These are phyloP conservation scores for Acacia concinna DNA, from an alignment of 331 rosid species.

Conservation along the genomic window DNA sequence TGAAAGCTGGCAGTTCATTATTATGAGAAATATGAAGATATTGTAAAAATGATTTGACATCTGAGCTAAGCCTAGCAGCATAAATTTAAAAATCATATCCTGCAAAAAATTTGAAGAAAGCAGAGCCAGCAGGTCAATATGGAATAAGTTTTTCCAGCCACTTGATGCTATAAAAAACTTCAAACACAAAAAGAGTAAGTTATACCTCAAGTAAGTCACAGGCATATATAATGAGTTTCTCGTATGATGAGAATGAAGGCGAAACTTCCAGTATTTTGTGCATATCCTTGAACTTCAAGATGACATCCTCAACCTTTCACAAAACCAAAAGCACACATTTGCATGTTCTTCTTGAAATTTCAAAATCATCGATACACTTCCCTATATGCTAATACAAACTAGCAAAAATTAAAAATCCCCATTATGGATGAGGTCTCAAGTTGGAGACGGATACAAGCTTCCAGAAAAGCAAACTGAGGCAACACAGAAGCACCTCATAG, in stretches of 20 bases:
- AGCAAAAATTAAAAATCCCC: conserved; percentile 2
- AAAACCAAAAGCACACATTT: conserved; percentile 26
- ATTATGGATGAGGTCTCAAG: conserved; percentile 9
- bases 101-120: not conserved
- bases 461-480: conserved; percentile 36
- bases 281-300: conserved; percentile 51
- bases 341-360: not conserved
- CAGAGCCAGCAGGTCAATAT: not conserved
- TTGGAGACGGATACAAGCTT: conserved; percentile 7
- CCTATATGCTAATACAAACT: conserved; percentile 3
- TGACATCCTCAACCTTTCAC: conserved; percentile 74
- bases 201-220: conserved; percentile 43
- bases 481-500: conserved; percentile 39
- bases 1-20: not conserved
- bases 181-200: conserved; percentile 16
- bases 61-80: not conserved
- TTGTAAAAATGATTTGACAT: not conserved
- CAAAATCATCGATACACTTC: conserved; percentile 9
- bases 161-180: not conserved
- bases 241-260: conserved; percentile 64
- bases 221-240: conserved; percentile 34
- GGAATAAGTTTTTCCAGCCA: not conserved
- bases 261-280: conserved; percentile 57
- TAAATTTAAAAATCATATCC: not conserved
- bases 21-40: conserved; percentile 10